Percentiles rank a stretch among this genome's conserved stretches.
Conservation (phyloP, 1,139 yeast species). For the Petasospora fabianii region DNA sequence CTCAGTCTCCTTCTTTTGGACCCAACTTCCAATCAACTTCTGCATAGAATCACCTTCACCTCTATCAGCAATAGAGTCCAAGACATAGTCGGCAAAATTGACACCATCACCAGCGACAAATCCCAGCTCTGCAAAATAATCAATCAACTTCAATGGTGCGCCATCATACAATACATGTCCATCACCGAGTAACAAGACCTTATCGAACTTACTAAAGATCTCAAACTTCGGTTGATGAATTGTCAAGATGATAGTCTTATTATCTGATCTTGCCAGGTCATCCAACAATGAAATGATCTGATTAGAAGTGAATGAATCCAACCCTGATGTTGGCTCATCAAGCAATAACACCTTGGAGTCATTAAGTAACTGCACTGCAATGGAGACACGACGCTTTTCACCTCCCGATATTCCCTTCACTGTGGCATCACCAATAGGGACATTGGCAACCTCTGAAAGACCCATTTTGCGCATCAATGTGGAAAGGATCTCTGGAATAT, state of each 20-base stretch:
- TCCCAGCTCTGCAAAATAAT: slow-evolving; percentile 44
- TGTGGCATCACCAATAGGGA: slow-evolving; percentile 67
- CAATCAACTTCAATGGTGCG: slow-evolving; percentile 37
- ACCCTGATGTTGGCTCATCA: slow-evolving; percentile 89
- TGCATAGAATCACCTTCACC: slow-evolving; percentile 35
- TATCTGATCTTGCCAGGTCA: slow-evolving; percentile 49
- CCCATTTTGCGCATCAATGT: slow-evolving; percentile 64
- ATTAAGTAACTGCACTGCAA: slow-evolving; percentile 71
- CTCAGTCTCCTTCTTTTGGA: neutral
- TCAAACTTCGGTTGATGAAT: slow-evolving; percentile 86
- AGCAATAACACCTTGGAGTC: slow-evolving; percentile 69
- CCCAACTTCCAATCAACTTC: slow-evolving; percentile 8
- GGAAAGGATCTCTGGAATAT: slow-evolving; percentile 41
- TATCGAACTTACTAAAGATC: slow-evolving; percentile 60
- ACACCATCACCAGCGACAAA: slow-evolving; percentile 28
- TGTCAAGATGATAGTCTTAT: slow-evolving; percentile 72
- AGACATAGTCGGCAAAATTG: slow-evolving; percentile 67
- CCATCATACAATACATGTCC: slow-evolving; percentile 57
- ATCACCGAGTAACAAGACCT: slow-evolving; percentile 62
- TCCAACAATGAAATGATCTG: slow-evolving; percentile 63
- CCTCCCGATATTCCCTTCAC: slow-evolving; percentile 85
- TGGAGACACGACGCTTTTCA: slow-evolving; percentile 77
- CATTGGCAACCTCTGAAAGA: slow-evolving; percentile 72
- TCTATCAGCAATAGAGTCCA: slow-evolving; percentile 39
- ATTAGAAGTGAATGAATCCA: slow-evolving; percentile 76